Conservation (phyloP, 306 rosid species). For the Trichosanthes cucumerina region DNA sequence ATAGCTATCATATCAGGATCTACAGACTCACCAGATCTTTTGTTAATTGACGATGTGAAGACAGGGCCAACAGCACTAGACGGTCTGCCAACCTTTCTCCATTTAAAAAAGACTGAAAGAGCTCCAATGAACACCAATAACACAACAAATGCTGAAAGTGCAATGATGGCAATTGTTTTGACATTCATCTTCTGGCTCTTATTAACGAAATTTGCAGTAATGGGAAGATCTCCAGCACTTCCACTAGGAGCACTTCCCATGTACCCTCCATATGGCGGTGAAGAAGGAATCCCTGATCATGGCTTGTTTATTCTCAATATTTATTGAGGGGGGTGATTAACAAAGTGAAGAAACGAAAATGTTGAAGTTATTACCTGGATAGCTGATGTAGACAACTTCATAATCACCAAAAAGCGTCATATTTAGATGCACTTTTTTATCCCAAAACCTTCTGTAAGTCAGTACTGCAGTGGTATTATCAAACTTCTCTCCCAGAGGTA, state of each 20-base stretch:
- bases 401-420: slow-evolving; percentile 62
- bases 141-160: slow-evolving; percentile 66
- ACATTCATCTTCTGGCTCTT: slow-evolving; percentile 51
- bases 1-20: not conserved
- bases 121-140: slow-evolving; percentile 58
- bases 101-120: slow-evolving; percentile 39
- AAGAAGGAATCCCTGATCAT: slow-evolving; percentile 64
- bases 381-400: slow-evolving; percentile 42
- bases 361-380: slow-evolving; percentile 60
- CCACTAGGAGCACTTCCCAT: slow-evolving; percentile 39
- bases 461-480: slow-evolving; percentile 70
- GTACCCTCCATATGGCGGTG: slow-evolving; percentile 34
- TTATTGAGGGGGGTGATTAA: slow-evolving; percentile 8
- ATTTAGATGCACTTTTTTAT: slow-evolving; percentile 66
- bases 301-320: slow-evolving; percentile 27
- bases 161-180: slow-evolving; percentile 48
- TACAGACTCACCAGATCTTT: slow-evolving; percentile 56
- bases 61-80: slow-evolving; percentile 57
- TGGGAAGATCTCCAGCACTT: slow-evolving; percentile 41
- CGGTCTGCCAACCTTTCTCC: slow-evolving; percentile 61
- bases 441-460: slow-evolving; percentile 55
- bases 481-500: slow-evolving; percentile 84
- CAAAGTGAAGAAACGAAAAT: slow-evolving; percentile 13
- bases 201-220: slow-evolving; percentile 35
- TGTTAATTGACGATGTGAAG: slow-evolving; percentile 45